Base-by-base conservation (phyloP, 2,329 filamentous ascomycete genomes). In the Colletotrichum sp. region DNA sequence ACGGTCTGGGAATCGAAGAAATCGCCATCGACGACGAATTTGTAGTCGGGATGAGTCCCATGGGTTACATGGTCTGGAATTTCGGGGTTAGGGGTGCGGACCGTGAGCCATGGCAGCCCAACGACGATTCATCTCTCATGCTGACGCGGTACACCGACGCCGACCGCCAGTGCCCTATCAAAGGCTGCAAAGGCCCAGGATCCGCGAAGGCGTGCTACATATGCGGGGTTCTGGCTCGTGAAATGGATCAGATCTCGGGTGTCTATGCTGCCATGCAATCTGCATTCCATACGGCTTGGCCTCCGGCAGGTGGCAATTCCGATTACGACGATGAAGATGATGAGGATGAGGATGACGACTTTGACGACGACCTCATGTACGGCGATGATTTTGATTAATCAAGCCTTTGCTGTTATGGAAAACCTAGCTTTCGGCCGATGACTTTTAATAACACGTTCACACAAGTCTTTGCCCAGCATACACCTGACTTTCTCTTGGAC, bases 21-120 rank as follows among this genome's bases (percentile, higher is more conserved):
- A 18, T 75, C n/a, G 72, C 12, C 4, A 38, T 61, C 7, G 72
- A 75, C 16, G 63, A 75, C n/a, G 57, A 75, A 5, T 72, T 73
- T 34, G 26, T 75, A 13, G 9, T 75, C 15, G 36, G 30, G 3
- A 18, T 63, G 10, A 36, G 36, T 9, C 8, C 6, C 6, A 8
- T 32, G 6, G 36, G 61, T 3, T 75, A 67, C 30, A 5, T 18
- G 21, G 69, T 21, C 6, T 75, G 70, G 61, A 75, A 75, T 5
- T 61, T 63, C 10, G 52, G 67, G 12, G 8, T 65, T 1, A 9
- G 18, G 15, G 3, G 7, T 1, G 36, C 34, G 12, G 55, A 30
- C 13, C 13, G 24, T 2, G 10, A 58, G 48, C 58, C 67, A 2
- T 74, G 72, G 72, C 6, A 9, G 8, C n/a, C 1, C 7, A 61